phyloP scores from a whole-genome alignment of 2,329 filamentous ascomycete genomes.

The Ilyonectria sp. region DNA sequence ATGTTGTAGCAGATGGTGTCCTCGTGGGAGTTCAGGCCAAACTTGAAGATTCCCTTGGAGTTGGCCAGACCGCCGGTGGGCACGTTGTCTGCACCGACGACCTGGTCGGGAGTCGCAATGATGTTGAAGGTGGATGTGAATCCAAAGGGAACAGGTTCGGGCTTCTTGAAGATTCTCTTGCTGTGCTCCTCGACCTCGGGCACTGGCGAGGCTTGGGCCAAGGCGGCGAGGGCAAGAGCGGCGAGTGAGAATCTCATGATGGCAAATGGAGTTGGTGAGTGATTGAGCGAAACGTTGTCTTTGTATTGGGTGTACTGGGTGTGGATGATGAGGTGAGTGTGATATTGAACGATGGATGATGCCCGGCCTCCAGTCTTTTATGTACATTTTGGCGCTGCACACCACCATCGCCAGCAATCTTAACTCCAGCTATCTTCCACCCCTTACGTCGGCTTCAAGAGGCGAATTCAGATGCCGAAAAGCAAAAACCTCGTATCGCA shows the following conservation, averaged over 20 bases:
- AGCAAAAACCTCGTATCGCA: slow-evolving; percentile 14
- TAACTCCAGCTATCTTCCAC: not conserved
- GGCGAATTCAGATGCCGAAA: not conserved
- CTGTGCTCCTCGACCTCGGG: slow-evolving; percentile 39
- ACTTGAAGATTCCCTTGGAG: slow-evolving; percentile 64
- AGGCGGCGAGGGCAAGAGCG: slow-evolving; percentile 40
- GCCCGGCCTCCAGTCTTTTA: not conserved
- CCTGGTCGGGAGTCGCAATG: slow-evolving; percentile 64
- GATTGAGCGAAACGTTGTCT: not conserved
- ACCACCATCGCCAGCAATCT: not conserved
- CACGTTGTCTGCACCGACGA: slow-evolving; percentile 59
- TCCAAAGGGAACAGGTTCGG: slow-evolving; percentile 45
- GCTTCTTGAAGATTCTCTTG: slow-evolving; percentile 31
- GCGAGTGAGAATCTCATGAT: slow-evolving; percentile 46
- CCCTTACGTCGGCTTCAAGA: not conserved
- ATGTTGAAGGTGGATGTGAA: slow-evolving; percentile 67
- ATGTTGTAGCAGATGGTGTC: slow-evolving; percentile 66
- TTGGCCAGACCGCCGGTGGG: slow-evolving; percentile 59
- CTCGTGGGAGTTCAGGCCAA: slow-evolving; percentile 65
- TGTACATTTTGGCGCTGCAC: not conserved
- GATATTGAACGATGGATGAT: not conserved
- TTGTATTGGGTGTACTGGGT: not conserved
- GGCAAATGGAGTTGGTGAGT: not conserved
- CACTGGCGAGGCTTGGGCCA: slow-evolving; percentile 43
- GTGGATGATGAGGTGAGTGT: slow-evolving; percentile 20